phyloP scores from a whole-genome alignment of 257 asterid species.

The Buddleja alternifolia region DNA sequence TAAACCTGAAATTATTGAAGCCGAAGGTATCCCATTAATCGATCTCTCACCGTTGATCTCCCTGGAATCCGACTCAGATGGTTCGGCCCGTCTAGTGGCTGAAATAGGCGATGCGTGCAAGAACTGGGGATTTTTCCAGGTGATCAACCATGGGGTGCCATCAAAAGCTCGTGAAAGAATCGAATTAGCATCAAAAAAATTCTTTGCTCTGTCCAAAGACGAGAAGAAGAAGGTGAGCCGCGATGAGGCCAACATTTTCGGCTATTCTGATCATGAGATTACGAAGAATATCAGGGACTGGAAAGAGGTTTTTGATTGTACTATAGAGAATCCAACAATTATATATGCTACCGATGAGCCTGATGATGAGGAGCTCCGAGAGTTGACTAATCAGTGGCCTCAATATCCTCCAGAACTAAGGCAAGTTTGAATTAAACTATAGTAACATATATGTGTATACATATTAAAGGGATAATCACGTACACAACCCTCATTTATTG shows the following conservation, averaged over 20 bases:
- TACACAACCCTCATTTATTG: too few relatives aligned
- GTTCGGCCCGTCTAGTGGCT: constrained; percentile 39
- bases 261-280: constrained; percentile 68
- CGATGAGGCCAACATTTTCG: constrained; percentile 47
- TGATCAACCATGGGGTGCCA: constrained; percentile 82
- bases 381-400: constrained; percentile 57
- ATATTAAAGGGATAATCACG: too few relatives aligned
- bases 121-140: constrained; percentile 81
- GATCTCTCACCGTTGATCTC: constrained; percentile 57
- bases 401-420: constrained; percentile 52
- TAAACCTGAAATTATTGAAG: constrained; percentile 41
- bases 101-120: constrained; percentile 60
- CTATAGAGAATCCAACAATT: constrained; percentile 44
- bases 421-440: constrained; percentile 23
- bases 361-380: constrained; percentile 42
- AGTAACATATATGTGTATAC: too few relatives aligned
- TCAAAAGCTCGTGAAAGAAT: constrained; percentile 43
- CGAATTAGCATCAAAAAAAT: constrained; percentile 49
- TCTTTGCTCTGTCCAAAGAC: constrained; percentile 58
- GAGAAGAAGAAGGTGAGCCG: constrained; percentile 62
- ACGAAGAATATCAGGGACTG: constrained; percentile 78
- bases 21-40: constrained; percentile 63
- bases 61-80: constrained; percentile 22
- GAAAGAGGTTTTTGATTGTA: constrained; percentile 76
- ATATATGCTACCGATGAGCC: constrained; percentile 57